Evolutionary conservation across 1,284 basidiomycete genomes (phyloP), one percentile per base, ranked within the genome.

Genomic region (Melanopsichium pennsylvanicum): DNA sequence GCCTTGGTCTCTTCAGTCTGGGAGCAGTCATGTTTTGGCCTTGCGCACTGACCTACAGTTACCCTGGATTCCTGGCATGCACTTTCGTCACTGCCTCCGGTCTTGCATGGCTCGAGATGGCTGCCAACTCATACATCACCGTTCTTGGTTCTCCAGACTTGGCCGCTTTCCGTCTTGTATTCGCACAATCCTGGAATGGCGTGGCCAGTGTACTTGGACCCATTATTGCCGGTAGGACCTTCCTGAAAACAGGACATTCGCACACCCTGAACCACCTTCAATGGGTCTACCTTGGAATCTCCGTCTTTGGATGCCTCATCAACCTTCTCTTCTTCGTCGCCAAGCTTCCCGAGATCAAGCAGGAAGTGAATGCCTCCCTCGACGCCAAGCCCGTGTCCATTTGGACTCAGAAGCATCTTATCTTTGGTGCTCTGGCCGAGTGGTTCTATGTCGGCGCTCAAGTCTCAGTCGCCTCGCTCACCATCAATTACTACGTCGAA

Each of bases 151-250:
- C 29, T 6, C 86, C 88, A 21, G 86, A 87, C 71, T 87, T 88
- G 76, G 90, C 90, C 42, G 88, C 89, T 9, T 88, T 89, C 76
- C 86, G 90, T 37, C 85, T 92, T 31, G 90, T 91, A 77, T 89
- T 91, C 77, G 89, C 88, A 46, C 90, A 92, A 82, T 88, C 88
- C 2, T 91, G 90, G 83, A 89, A 91, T 80, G 89, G 90, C 39
- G 84, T 92, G 32, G 90, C 89, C 0, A 87, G 87, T 0, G 90
- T 92, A 74, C 84, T 88, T 19, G 90, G 90, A 0, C 90, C 90
- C 22, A 85, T 91, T 70, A 92, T 92, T 72, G 90, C 89, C 19
- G 87, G 88, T 15, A 82, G 84, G 36, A 90, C 87, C 84, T 91
- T 91, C 83, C 90, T 90, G 84, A 83, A 82, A 6, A 89, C 86